phyloP scores from a whole-genome alignment of 768 basidiomycete genomes.

The Tremella fuciformis region DNA sequence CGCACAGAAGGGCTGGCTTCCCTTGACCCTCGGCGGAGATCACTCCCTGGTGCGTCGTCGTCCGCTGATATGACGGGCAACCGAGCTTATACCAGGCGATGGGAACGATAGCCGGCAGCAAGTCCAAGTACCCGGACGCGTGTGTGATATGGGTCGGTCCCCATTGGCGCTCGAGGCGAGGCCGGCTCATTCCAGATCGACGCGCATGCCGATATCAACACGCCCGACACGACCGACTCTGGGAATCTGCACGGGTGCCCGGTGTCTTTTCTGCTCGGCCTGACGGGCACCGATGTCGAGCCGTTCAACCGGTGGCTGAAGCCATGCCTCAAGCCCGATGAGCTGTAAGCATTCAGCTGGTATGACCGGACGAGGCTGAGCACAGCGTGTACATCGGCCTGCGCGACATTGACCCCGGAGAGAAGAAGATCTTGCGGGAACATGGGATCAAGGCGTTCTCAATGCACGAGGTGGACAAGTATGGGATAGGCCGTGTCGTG shows the following conservation, averaged over 20 bases:
- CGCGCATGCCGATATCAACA: slow-evolving; percentile 97
- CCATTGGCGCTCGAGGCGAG: background rate
- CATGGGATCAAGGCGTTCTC: slow-evolving; percentile 78
- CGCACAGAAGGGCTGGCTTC: slow-evolving; percentile 72
- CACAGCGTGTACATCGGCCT: slow-evolving; percentile 85
- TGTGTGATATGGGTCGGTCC: slow-evolving; percentile 74
- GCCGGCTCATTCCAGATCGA: slow-evolving; percentile 59
- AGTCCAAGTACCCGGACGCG: slow-evolving; percentile 58
- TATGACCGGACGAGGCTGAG: background rate
- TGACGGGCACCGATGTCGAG: slow-evolving; percentile 54
- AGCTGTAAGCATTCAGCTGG: slow-evolving; percentile 54
- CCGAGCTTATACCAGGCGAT: slow-evolving; percentile 59
- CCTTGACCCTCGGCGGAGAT: slow-evolving; percentile 91
- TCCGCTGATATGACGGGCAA: background rate
- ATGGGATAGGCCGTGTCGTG: slow-evolving; percentile 89
- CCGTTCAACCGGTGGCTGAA: slow-evolving; percentile 59
- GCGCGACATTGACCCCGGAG: slow-evolving; percentile 83
- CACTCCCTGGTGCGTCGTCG: slow-evolving; percentile 82
- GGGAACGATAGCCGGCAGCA: slow-evolving; percentile 89
- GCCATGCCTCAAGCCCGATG: slow-evolving; percentile 67
- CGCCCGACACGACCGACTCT: slow-evolving; percentile 68
- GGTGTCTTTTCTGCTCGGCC: slow-evolving; percentile 79
- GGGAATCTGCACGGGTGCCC: slow-evolving; percentile 99
- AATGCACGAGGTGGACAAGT: slow-evolving; percentile 81
- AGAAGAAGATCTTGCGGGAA: slow-evolving; percentile 79